phyloP scores from a whole-genome alignment of 352 stramenopile genomes.

The Phytophthora tentaculata region DNA sequence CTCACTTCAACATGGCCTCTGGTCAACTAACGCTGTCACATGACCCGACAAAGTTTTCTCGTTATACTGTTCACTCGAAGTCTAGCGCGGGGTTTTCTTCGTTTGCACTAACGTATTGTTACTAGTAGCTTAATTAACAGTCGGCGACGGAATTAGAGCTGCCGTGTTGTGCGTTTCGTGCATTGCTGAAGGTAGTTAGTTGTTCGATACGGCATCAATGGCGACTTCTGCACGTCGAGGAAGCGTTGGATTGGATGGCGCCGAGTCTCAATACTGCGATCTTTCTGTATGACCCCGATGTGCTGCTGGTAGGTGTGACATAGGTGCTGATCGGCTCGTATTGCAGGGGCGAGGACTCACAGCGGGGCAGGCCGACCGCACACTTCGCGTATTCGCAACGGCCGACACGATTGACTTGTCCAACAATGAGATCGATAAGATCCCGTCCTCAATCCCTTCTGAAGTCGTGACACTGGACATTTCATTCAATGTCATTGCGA shows the following conservation, averaged over 20 bases:
- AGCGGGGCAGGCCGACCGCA: conserved; percentile 61
- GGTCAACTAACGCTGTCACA: background rate
- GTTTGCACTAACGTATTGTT: conserved; percentile 19
- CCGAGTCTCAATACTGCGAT: conserved; percentile 68
- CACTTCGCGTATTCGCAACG: conserved; percentile 69
- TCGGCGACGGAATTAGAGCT: conserved; percentile 26
- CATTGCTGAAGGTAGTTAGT: conserved; percentile 1
- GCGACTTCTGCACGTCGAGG: conserved; percentile 34
- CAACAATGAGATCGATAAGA: conserved; percentile 76
- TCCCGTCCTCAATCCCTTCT: conserved; percentile 55
- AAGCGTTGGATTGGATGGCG: conserved; percentile 62
- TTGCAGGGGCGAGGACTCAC: conserved; percentile 61
- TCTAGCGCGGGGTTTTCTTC: too few relatives aligned
- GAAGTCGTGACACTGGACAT: conserved; percentile 63
- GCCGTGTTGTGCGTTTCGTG: conserved; percentile 14
- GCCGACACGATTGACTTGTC: conserved; percentile 72
- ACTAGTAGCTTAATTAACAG: background rate
- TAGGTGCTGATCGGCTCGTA: conserved; percentile 7
- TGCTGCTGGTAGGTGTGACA: background rate
- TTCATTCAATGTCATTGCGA: conserved; percentile 72
- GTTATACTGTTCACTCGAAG: background rate
- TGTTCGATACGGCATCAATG: too few relatives aligned
- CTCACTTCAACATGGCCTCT: conserved; percentile 16
- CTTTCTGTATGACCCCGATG: conserved; percentile 51
- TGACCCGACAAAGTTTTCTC: background rate